Percentiles rank a stretch among this genome's conserved stretches.
Conservation (phyloP, 345 rosid genomes). For the Theobroma cacao region DNA sequence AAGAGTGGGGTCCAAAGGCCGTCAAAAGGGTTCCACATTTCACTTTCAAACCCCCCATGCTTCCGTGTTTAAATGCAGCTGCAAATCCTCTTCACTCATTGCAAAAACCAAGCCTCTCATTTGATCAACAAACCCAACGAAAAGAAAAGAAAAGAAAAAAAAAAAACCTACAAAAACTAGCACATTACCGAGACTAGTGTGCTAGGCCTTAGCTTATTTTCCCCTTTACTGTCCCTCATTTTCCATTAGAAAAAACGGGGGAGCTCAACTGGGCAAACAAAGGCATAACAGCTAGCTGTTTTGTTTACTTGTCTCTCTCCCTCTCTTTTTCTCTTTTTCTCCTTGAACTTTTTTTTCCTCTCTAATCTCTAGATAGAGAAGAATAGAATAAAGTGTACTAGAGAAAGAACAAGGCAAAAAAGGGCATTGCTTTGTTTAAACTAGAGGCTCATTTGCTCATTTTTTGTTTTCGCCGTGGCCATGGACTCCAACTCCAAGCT, state of each 20-base stretch:
- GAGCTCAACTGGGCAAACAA: constrained; percentile 10
- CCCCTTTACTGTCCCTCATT: constrained; percentile 24
- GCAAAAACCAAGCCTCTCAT: constrained; percentile 4
- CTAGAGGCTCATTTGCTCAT: constrained; percentile 8
- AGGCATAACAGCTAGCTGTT: constrained; percentile 15
- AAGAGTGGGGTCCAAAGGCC: constrained; percentile 31
- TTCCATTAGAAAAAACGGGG: neutral
- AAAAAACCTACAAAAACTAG: neutral
- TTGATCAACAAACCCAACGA: neutral
- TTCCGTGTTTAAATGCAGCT: constrained; percentile 51
- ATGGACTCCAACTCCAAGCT: constrained; percentile 43
- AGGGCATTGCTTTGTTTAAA: constrained; percentile 34
- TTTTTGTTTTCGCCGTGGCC: constrained; percentile 1
- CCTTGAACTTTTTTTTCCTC: constrained; percentile 21
- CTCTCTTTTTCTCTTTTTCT: neutral
- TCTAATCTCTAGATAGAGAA: constrained; percentile 23
- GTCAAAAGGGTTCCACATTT: constrained; percentile 31
- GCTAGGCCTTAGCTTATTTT: constrained; percentile 11
- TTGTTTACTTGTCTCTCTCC: constrained; percentile 18
- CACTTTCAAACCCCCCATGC: constrained; percentile 10
- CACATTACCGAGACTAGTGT: neutral
- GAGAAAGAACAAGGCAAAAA: constrained; percentile 16
- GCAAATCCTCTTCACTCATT: constrained; percentile 31
- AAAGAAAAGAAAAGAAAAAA: neutral
- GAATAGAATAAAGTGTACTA: constrained; percentile 42